These are phyloP conservation scores for Alternaria angustiovoidea DNA, from an alignment of 2,329 filamentous ascomycete species.

Conservation along the genomic window DNA sequence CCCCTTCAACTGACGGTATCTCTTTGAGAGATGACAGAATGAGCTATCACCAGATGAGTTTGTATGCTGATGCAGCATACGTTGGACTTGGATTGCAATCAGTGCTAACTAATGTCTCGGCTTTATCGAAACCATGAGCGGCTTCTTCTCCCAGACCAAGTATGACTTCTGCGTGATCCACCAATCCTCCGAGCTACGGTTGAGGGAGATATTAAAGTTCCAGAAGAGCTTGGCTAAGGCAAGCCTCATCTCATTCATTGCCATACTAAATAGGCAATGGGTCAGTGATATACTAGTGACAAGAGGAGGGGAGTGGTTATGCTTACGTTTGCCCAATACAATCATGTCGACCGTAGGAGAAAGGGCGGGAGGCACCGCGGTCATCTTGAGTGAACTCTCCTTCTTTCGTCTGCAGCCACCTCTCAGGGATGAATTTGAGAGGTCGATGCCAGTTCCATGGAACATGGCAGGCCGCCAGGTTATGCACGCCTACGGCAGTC, in stretches of 20 bases:
- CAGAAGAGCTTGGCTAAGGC: conserved; percentile 7
- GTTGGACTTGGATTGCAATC: background rate
- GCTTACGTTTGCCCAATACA: conserved; percentile 10
- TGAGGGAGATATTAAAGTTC: conserved; percentile 3
- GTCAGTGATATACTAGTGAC: background rate
- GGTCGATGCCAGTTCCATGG: conserved; percentile 9
- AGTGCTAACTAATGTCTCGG: background rate
- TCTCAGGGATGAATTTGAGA: conserved; percentile 9
- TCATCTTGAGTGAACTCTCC: conserved; percentile 5
- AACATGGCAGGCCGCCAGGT: conserved; percentile 6
- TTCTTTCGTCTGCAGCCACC: conserved; percentile 9
- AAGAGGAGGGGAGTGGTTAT: background rate
- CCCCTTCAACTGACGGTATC: background rate
- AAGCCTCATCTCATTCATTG: conserved; percentile 8
- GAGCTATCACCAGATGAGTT: background rate
- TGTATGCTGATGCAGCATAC: background rate
- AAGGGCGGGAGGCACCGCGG: conserved; percentile 8
- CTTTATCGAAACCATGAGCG: conserved; percentile 4
- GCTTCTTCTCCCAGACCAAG: conserved; percentile 10
- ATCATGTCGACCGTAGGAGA: conserved; percentile 10
- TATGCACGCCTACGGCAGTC: conserved; percentile 9
- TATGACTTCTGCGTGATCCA: conserved; percentile 8
- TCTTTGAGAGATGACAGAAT: background rate
- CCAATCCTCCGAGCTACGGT: background rate
- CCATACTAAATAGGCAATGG: background rate